These are phyloP conservation scores for Fraxinus floribunda DNA, from an alignment of 305 asterid genomes.

Conservation along the genomic window DNA sequence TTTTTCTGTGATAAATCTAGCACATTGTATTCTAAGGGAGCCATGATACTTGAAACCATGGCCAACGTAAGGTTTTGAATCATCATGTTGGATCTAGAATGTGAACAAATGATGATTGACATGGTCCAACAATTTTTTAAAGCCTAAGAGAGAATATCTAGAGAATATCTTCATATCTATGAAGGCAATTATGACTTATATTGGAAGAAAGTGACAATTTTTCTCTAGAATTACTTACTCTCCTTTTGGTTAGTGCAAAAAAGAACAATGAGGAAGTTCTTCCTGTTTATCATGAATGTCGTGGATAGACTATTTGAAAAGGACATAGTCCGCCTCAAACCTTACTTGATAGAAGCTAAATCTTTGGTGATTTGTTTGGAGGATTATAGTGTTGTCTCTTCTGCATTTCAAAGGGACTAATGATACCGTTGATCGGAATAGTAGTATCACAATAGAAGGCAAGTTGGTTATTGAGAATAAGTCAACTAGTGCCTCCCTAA, in stretches of 20 bases:
- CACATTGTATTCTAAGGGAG: slow-evolving; percentile 66
- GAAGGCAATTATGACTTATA: background rate
- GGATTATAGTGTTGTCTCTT: slow-evolving; percentile 49
- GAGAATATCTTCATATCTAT: background rate
- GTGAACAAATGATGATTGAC: slow-evolving; percentile 39
- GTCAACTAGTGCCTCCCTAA: background rate
- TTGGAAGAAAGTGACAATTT: background rate
- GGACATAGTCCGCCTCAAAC: slow-evolving; percentile 62
- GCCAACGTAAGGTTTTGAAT: slow-evolving; percentile 84
- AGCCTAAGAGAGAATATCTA: background rate
- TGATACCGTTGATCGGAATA: slow-evolving; percentile 3
- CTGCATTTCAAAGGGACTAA: slow-evolving; percentile 39
- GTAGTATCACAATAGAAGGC: background rate
- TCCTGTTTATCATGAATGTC: slow-evolving; percentile 52
- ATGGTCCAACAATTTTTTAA: background rate
- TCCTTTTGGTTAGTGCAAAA: background rate
- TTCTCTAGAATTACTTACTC: background rate
- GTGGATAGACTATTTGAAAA: slow-evolving; percentile 65
- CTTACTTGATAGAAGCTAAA: slow-evolving; percentile 51
- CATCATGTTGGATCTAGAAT: slow-evolving; percentile 89
- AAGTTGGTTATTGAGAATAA: background rate
- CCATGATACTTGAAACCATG: slow-evolving; percentile 72
- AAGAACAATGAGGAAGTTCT: slow-evolving; percentile 48
- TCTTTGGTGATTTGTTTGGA: slow-evolving; percentile 38
- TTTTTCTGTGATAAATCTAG: slow-evolving; percentile 10